phyloP scores from a whole-genome alignment of 257 asterid species.

The Voacanga thouarsii region DNA sequence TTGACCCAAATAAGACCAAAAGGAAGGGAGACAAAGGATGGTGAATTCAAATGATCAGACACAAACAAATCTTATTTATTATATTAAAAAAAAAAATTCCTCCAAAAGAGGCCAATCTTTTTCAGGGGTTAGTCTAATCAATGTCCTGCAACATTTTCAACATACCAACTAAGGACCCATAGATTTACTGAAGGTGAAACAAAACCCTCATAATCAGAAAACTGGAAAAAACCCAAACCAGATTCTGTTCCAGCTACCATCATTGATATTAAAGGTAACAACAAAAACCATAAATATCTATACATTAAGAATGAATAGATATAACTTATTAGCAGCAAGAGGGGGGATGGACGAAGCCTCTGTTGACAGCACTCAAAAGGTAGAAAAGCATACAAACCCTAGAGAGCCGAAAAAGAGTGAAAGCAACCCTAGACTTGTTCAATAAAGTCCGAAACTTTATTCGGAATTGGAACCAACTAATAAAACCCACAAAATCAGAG shows the following conservation, averaged over 20 bases:
- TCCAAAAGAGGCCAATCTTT: neutral
- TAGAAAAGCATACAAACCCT: conserved; percentile 7
- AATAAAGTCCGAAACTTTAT: conserved; percentile 15
- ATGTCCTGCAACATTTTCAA: neutral
- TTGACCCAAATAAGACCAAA: neutral
- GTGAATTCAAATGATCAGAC: neutral
- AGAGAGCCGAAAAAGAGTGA: neutral
- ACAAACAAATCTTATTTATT: neutral
- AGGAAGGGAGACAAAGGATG: neutral
- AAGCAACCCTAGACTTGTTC: neutral
- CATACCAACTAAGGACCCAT: neutral
- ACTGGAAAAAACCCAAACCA: neutral
- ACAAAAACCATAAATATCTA: neutral
- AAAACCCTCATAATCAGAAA: conserved; percentile 1
- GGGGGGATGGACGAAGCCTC: neutral
- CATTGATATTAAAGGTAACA: neutral
- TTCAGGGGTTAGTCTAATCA: neutral
- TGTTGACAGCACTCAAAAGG: neutral
- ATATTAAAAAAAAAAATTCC: neutral
- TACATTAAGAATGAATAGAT: neutral
- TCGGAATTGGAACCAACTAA: neutral
- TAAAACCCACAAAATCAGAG: conserved; percentile 20
- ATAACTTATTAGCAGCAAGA: neutral
- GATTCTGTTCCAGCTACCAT: neutral
- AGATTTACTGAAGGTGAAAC: neutral